Percentiles rank a stretch among this genome's conserved stretches.
phyloP scores from a whole-genome alignment of 345 rosid species.

The Euphorbia pulcherrima region DNA sequence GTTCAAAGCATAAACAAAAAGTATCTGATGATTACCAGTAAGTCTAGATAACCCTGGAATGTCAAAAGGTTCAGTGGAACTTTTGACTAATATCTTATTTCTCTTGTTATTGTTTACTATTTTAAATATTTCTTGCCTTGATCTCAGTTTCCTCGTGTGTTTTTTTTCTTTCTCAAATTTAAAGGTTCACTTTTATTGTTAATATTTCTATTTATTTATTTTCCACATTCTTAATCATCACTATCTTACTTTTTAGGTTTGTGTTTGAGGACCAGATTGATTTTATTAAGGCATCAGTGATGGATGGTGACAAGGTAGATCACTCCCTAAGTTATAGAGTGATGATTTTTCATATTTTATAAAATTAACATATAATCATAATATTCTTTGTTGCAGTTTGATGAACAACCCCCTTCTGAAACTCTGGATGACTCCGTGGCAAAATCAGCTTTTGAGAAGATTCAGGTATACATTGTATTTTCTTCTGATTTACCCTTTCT shows the following conservation, averaged over 20 bases:
- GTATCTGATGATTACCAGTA: conserved; percentile 70
- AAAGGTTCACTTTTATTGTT: background rate
- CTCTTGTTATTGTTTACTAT: background rate
- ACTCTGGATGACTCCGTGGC: conserved; percentile 39
- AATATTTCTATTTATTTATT: background rate
- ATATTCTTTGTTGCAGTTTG: conserved; percentile 43
- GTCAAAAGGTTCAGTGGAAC: background rate
- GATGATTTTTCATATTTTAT: background rate
- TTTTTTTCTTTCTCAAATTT: background rate
- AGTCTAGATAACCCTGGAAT: conserved; percentile 24
- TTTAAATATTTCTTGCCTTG: conserved; percentile 6
- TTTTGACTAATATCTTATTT: background rate
- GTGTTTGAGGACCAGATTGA: conserved; percentile 97
- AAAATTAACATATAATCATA: background rate
- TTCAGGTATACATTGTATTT: conserved; percentile 48
- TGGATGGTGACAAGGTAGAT: conserved; percentile 80
- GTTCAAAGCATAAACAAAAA: conserved; percentile 73
- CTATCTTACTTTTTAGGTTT: conserved; percentile 38
- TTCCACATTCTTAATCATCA: background rate
- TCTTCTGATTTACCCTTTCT: background rate
- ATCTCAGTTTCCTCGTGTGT: conserved; percentile 4
- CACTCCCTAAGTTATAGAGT: conserved; percentile 6
- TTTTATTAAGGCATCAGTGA: conserved; percentile 74
- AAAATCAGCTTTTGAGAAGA: conserved; percentile 70
- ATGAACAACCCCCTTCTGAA: conserved; percentile 38